Base-by-base conservation (phyloP, 768 basidiomycete species). In the Pleurotus salmoneostramineus region DNA sequence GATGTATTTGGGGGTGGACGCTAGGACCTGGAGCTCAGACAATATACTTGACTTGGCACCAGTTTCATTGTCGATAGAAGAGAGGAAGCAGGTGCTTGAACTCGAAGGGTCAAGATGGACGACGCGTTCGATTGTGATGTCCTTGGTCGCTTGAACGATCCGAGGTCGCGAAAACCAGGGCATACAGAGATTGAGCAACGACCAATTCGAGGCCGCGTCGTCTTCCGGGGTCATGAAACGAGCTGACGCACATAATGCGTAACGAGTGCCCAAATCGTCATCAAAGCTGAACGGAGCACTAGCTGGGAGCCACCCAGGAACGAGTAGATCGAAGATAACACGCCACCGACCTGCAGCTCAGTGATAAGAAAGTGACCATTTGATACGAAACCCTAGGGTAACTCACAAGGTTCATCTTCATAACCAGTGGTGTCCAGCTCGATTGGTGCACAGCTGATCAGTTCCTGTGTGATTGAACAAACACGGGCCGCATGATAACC, bases 281-380 rank as follows among this genome's bases (percentile, higher is more conserved):
- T 77, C 68, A 27, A 47, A 17, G 12, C 85, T 83, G 58, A 83
- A 79, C 3, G 54, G 64, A 27, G 83, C 74, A 12, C 83, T 78
- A 1, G 79, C 77, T 6, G 94, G 94, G 2, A 97, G 78, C 95
- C 95, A 96, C 14, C 93, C 95, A 4, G 94, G 93, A n/a, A 95
- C 73, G 12, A 83, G 79, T 3, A 97, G 72, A 68, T 93, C 87
- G 69, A 95, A 96, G 14, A 86, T 75, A 56, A 93, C 75, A 62
- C 88, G 85, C 87, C 93, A 93, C 35, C 70, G 70, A 63, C 74
- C 80, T 82, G 44, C 11, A 59, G 21, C 3, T 27, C 21, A 27
- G 3, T 27, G 21, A 27, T 32, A 44, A 40, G 15, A 12, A 45
- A 45, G 15, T 27, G 15, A 40, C 57, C 46, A 36, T 54, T 59